Evolutionary conservation across 2,329 filamentous ascomycete genomes (phyloP).

Genomic region (Aspergillus sergii): DNA sequence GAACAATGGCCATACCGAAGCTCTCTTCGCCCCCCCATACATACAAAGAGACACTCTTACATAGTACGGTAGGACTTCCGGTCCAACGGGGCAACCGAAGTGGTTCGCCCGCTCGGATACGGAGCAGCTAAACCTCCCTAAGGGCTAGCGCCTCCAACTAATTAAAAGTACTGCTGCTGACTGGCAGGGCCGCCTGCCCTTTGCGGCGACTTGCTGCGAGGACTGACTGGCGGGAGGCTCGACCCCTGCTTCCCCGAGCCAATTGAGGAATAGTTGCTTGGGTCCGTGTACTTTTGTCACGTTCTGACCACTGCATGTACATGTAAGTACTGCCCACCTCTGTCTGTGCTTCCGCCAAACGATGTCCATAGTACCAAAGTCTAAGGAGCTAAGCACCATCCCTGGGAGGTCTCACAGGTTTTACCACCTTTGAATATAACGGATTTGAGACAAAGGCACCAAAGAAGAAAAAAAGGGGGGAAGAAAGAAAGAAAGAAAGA

Average conservation of each 20-base stretch:
- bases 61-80: slow-evolving; percentile 7
- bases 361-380: slow-evolving; percentile 3
- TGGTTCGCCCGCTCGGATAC: slow-evolving; percentile 22
- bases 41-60: slow-evolving; percentile 3
- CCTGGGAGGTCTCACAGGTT: not conserved
- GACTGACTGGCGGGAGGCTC: slow-evolving; percentile 28
- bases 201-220: slow-evolving; percentile 37
- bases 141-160: slow-evolving; percentile 12
- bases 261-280: slow-evolving; percentile 28
- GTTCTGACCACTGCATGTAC: slow-evolving; percentile 15
- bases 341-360: slow-evolving; percentile 7
- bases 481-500: not conserved
- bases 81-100: slow-evolving; percentile 21
- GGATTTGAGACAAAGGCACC: not conserved
- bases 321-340: slow-evolving; percentile 4
- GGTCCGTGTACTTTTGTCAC: slow-evolving; percentile 35
- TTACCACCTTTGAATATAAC: not conserved
- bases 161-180: slow-evolving; percentile 24
- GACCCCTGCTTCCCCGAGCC: slow-evolving; percentile 37
- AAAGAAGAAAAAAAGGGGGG: not conserved
- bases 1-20: not conserved
- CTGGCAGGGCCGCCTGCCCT: slow-evolving; percentile 31
- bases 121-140: slow-evolving; percentile 8
- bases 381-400: slow-evolving; percentile 4
- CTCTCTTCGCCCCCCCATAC: not conserved